Conservation (phyloP, 2,329 filamentous ascomycete species). For the Rhynchosporium secalis region DNA sequence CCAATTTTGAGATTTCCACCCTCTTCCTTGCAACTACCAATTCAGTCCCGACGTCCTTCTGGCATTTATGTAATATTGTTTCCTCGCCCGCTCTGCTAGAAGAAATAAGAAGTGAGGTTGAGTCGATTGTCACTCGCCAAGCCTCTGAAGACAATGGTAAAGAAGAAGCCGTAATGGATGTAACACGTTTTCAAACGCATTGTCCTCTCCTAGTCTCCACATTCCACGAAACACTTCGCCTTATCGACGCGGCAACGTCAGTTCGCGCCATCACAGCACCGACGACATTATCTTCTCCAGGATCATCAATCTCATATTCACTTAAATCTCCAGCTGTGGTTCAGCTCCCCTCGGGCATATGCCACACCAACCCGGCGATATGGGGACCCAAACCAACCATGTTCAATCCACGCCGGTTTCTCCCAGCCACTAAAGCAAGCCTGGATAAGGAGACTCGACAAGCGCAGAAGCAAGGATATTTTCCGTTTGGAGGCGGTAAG, state of each 20-base stretch:
- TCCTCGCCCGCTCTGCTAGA: constrained; percentile 35
- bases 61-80: constrained; percentile 42
- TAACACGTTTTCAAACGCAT: constrained; percentile 39
- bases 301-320: constrained; percentile 41
- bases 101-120: constrained; percentile 40
- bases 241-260: constrained; percentile 43
- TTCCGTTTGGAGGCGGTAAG: constrained; percentile 45
- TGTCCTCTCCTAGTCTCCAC: constrained; percentile 48
- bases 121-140: constrained; percentile 22
- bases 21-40: constrained; percentile 41
- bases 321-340: constrained; percentile 46
- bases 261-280: constrained; percentile 47
- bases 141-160: not conserved
- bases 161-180: constrained; percentile 27
- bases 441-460: constrained; percentile 25
- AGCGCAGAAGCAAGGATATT: constrained; percentile 38
- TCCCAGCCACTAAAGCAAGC: constrained; percentile 30
- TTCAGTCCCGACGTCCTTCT: constrained; percentile 45
- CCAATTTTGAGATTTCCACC: constrained; percentile 40
- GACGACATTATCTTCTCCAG: constrained; percentile 37
- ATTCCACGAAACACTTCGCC: constrained; percentile 48
- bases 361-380: constrained; percentile 44
- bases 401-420: constrained; percentile 48
- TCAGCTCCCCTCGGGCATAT: constrained; percentile 47
- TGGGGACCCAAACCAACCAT: constrained; percentile 46